These are phyloP conservation scores for Cordyceps tenuipes DNA, from an alignment of 2,329 filamentous ascomycete genomes.

Conservation along the genomic window DNA sequence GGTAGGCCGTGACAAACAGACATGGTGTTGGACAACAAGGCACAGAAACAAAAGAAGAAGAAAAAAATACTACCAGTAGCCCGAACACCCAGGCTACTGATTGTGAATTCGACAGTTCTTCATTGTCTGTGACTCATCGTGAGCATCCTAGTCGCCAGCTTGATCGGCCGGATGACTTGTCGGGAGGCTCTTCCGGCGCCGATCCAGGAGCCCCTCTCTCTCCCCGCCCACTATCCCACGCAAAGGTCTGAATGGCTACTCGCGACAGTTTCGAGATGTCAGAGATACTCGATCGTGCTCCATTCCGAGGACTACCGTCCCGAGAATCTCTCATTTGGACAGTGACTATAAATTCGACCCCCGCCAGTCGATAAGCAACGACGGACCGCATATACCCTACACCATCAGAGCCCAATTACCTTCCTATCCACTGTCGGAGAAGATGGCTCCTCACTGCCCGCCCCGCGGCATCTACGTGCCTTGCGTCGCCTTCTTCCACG, in stretches of 20 bases:
- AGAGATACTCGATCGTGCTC: neutral
- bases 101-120: too few species aligned
- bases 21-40: too few species aligned
- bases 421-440: neutral
- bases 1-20: too few species aligned
- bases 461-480: constrained; percentile 29
- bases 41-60: too few species aligned
- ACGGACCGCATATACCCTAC: neutral
- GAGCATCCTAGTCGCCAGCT: neutral
- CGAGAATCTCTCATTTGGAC: neutral
- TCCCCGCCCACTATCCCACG: neutral
- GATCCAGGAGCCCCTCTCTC: neutral
- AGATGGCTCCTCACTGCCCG: constrained; percentile 6
- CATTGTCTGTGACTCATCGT: too few species aligned
- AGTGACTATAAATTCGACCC: neutral
- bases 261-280: constrained; percentile 4
- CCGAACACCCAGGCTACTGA: too few species aligned
- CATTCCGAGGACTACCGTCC: neutral
- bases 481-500: constrained; percentile 29
- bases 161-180: constrained; percentile 1
- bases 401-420: neutral
- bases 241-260: neutral
- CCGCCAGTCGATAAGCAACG: neutral
- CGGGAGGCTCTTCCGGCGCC: constrained; percentile 1
- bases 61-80: too few species aligned